Evolutionary conservation across 176 grass and related monocot genomes (phyloP).

Genomic region (Coix lacrymajobi): DNA sequence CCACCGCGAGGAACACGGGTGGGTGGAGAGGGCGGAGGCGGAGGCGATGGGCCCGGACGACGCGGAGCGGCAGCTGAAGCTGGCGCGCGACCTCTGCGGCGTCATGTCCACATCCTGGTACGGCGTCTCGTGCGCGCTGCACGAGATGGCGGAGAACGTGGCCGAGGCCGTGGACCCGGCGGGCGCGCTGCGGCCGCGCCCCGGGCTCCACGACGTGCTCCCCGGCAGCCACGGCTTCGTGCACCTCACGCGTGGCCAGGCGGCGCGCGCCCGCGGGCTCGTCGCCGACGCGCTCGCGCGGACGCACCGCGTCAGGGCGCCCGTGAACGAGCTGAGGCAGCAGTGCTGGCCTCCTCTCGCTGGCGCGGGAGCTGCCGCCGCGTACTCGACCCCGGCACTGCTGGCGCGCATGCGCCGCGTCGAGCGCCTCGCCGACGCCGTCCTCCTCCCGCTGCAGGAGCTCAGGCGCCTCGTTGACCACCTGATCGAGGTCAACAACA

Average conservation of each 20-base stretch:
- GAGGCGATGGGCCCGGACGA: not conserved
- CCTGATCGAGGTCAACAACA: not conserved
- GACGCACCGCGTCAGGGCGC: not conserved
- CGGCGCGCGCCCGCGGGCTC: not conserved
- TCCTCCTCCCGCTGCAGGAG: not conserved
- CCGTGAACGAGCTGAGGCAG: not conserved
- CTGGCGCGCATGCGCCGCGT: not conserved
- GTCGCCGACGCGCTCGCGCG: not conserved
- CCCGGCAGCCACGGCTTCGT: not conserved
- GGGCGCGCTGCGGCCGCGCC: not conserved
- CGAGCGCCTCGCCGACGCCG: not conserved
- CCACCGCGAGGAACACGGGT: not conserved
- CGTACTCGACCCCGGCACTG: not conserved
- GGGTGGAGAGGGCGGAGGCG: not conserved
- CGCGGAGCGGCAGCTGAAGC: not conserved
- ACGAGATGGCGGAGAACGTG: not conserved
- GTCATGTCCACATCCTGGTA: not conserved
- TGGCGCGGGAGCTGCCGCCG: not conserved
- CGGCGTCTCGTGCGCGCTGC: not conserved
- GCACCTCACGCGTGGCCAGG: not conserved
- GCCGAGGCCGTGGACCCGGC: not conserved
- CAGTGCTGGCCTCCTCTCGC: not conserved
- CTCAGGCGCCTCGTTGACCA: not conserved
- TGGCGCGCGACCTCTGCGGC: not conserved
- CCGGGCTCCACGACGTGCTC: not conserved